Percentiles rank a stretch among this genome's conserved stretches.
Conservation (phyloP, 2,329 filamentous ascomycete genomes). For the Pseudogymnoascus sp. region DNA sequence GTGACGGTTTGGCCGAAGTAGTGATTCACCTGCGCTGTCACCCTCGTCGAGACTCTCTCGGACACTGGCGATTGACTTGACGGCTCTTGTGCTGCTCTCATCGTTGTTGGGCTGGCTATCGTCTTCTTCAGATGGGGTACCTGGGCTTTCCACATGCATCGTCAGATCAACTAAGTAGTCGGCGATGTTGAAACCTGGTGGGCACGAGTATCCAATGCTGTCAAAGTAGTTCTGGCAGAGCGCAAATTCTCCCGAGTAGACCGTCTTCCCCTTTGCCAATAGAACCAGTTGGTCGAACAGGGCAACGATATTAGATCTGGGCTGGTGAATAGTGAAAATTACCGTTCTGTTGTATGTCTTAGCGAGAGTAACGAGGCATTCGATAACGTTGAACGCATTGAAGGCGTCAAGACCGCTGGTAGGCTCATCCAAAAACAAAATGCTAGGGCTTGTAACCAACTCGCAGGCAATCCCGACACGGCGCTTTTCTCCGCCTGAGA, state of each 20-base stretch:
- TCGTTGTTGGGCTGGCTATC: conserved; percentile 52
- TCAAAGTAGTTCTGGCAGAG: conserved; percentile 92
- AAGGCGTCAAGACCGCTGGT: conserved; percentile 93
- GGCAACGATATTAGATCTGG: conserved; percentile 94
- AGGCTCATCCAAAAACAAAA: conserved; percentile 93
- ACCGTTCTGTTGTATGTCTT: conserved; percentile 97
- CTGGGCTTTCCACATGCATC: conserved; percentile 74
- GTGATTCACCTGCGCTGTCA: conserved; percentile 53
- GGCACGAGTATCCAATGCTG: conserved; percentile 82
- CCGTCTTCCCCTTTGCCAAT: conserved; percentile 77
- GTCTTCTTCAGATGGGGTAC: conserved; percentile 46
- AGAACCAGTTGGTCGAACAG: conserved; percentile 92
- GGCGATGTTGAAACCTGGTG: conserved; percentile 95
- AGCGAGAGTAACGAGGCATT: conserved; percentile 87
- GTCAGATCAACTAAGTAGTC: conserved; percentile 96
- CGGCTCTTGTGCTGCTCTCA: conserved; percentile 68
- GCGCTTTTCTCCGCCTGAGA: conserved; percentile 94
- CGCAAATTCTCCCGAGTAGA: conserved; percentile 86
- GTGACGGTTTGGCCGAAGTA: conserved; percentile 58
- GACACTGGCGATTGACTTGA: conserved; percentile 84
- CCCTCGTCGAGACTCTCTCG: conserved; percentile 63
- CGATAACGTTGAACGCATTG: conserved; percentile 97
- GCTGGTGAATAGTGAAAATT: conserved; percentile 97
- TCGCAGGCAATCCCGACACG: conserved; percentile 96
- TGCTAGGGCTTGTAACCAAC: conserved; percentile 92